Base-by-base conservation (phyloP, 306 rosid genomes). In the Begonia loranthoides region DNA sequence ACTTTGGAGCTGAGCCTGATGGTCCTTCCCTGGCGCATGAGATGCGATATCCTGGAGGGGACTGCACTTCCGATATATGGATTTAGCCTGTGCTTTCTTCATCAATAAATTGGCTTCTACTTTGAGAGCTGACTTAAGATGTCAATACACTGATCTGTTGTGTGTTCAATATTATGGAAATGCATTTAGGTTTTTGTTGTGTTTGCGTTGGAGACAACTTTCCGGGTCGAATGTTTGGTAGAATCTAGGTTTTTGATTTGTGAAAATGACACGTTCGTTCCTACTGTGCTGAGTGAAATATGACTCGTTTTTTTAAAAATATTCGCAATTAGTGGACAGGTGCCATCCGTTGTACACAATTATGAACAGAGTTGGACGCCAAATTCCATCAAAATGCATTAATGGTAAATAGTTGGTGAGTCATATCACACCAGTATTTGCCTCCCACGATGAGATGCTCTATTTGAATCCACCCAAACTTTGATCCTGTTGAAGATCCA, bases 11-110 rank as follows among this genome's bases (percentile, higher is more conserved):
- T 55, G 97, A 90, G 67, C 92, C 97, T 43, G 72, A 72, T 55
- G 97, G 97, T 45, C 97, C 97, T 60, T 71, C 95, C 19, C 88
- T 90, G 50, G 97, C 95, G 15, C 97, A 90, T 68, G 97, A 90
- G 74, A 82, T 82, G 90, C 73, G 97, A 70, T 85, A 82, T 46
- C 97, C 95, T 34, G 97, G 97, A 59, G 95, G 97, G 15, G 97
- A 90, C 60, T 90, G 95, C 82, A 89, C 97, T 58, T 89, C 87
- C 2, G 95, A 85, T 62, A 89, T 82, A 21, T 89, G 97, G 97
- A 49, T 82, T 66, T 89, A 64, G 58, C 56, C 58, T 43, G 47
- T 10, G 2, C 43, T 15, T 9, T 49, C 10, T 19, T 49, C 17
- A 4, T 43, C 15, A 43, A 11, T 43, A n/a, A 10, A 43, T 3